A percentile compares a stretch with the other conserved stretches of the same genome.
Conservation (phyloP, 495 filamentous ascomycete species). For the Aspergillus bridgeri region DNA sequence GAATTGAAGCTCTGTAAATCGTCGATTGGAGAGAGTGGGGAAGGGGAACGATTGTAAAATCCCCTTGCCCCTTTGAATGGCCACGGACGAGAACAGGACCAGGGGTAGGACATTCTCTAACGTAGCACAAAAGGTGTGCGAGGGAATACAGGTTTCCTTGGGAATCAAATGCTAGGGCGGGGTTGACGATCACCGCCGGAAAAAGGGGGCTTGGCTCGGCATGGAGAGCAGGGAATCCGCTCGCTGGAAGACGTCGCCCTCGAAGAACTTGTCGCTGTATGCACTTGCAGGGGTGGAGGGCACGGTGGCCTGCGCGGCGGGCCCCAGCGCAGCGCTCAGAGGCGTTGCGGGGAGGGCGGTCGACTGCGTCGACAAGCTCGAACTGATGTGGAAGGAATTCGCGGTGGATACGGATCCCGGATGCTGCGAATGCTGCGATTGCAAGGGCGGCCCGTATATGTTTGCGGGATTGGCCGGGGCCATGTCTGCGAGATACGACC, state of each 20-base stretch:
- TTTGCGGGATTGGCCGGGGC: constrained; percentile 26
- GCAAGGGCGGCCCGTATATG: constrained; percentile 41
- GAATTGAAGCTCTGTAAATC: not conserved
- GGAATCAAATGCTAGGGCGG: not conserved
- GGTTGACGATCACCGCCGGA: constrained; percentile 25
- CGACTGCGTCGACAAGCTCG: constrained; percentile 38
- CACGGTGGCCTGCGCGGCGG: constrained; percentile 84
- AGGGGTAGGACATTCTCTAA: not conserved
- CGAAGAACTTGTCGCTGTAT: constrained; percentile 61
- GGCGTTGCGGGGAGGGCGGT: constrained; percentile 60
- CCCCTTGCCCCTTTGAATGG: not conserved
- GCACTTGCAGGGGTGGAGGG: constrained; percentile 73
- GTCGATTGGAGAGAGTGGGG: not conserved
- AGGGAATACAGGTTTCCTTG: not conserved
- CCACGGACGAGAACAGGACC: not conserved
- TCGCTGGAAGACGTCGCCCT: constrained; percentile 69
- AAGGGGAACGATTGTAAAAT: not conserved
- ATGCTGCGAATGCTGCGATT: constrained; percentile 32
- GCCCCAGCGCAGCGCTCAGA: constrained; percentile 79
- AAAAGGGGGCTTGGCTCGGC: constrained; percentile 44
- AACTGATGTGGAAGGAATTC: constrained; percentile 28
- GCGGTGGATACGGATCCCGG: constrained; percentile 32
- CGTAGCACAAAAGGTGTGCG: constrained; percentile 1
- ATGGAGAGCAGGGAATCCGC: constrained; percentile 67
- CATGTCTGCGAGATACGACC: constrained; percentile 55